These are phyloP conservation scores for Tarenaya hassleriana DNA, from an alignment of 345 rosid genomes.

Conservation along the genomic window DNA sequence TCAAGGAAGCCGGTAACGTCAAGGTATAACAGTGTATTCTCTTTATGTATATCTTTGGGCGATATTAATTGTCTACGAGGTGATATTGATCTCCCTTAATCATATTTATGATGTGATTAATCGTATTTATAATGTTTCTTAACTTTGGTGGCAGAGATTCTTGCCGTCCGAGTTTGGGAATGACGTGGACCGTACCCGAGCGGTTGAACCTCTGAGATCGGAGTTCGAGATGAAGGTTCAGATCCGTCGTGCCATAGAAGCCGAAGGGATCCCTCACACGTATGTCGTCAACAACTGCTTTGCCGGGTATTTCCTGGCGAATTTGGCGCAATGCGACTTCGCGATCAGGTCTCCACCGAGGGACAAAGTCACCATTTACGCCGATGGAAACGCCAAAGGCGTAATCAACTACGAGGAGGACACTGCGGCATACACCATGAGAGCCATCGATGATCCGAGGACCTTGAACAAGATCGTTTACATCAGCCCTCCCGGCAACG, in stretches of 20 bases:
- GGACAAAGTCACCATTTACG: constrained; percentile 36
- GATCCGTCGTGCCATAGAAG: constrained; percentile 40
- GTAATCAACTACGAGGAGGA: constrained; percentile 34
- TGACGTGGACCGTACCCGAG: constrained; percentile 36
- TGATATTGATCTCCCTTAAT: too few relatives aligned
- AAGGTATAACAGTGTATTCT: constrained; percentile 38
- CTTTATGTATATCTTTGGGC: background rate
- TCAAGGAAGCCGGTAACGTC: constrained; percentile 60
- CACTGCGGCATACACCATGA: constrained; percentile 38
- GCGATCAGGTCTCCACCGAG: constrained; percentile 42
- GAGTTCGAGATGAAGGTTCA: constrained; percentile 30
- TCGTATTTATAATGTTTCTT: too few relatives aligned
- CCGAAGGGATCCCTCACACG: constrained; percentile 41
- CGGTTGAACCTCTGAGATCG: constrained; percentile 39
- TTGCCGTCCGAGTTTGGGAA: constrained; percentile 50
- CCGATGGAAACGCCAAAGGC: constrained; percentile 45
- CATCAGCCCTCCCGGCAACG: constrained; percentile 41
- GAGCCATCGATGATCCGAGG: constrained; percentile 45
- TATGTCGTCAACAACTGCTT: constrained; percentile 35
- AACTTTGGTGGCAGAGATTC: constrained; percentile 33
- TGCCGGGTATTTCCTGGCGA: constrained; percentile 35
- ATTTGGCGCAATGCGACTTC: constrained; percentile 25
- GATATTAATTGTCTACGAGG: too few relatives aligned
- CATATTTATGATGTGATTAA: too few relatives aligned
- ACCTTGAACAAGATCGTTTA: constrained; percentile 44